A percentile compares a stretch with the other conserved stretches of the same genome.
These are phyloP conservation scores for Exophiala oligosperma DNA, from an alignment of 2,329 filamentous ascomycete species.

Conservation along the genomic window DNA sequence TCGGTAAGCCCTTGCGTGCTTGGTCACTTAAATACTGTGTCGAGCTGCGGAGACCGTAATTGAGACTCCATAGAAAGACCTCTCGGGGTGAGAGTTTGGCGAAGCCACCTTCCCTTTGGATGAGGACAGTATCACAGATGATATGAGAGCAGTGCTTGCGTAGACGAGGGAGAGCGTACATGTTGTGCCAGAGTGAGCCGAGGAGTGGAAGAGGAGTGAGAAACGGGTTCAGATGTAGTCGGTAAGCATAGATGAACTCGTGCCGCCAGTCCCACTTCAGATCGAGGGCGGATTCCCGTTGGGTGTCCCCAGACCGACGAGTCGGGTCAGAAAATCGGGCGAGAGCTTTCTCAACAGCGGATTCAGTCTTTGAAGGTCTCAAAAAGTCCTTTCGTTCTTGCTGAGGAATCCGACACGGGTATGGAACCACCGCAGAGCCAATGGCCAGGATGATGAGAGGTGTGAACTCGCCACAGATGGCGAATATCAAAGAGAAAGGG, in stretches of 20 bases:
- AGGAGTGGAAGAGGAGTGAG: background rate
- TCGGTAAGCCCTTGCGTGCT: background rate
- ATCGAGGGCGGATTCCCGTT: background rate
- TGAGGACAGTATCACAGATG: slow-evolving; percentile 18
- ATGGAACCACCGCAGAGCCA: slow-evolving; percentile 68
- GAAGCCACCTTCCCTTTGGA: slow-evolving; percentile 22
- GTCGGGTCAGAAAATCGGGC: background rate
- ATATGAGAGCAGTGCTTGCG: slow-evolving; percentile 12
- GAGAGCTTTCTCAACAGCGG: background rate
- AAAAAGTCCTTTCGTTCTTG: slow-evolving; percentile 61
- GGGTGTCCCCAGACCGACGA: background rate
- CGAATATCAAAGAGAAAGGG: slow-evolving; percentile 71
- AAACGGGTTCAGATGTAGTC: slow-evolving; percentile 5
- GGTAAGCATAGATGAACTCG: slow-evolving; percentile 3
- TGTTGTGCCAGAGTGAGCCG: background rate
- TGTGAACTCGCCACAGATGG: slow-evolving; percentile 83
- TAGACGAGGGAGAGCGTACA: slow-evolving; percentile 8
- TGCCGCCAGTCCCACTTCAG: slow-evolving; percentile 1
- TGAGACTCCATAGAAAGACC: slow-evolving; percentile 21
- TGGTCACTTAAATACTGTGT: slow-evolving; percentile 9
- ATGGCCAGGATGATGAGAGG: slow-evolving; percentile 74
- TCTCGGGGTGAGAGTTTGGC: slow-evolving; percentile 16
- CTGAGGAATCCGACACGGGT: slow-evolving; percentile 76
- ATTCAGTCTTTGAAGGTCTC: slow-evolving; percentile 11
- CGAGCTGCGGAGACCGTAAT: slow-evolving; percentile 14